These are phyloP conservation scores for Limnomonas spitsbergensis DNA, from an alignment of 139 green algal genomes.

Conservation along the genomic window DNA sequence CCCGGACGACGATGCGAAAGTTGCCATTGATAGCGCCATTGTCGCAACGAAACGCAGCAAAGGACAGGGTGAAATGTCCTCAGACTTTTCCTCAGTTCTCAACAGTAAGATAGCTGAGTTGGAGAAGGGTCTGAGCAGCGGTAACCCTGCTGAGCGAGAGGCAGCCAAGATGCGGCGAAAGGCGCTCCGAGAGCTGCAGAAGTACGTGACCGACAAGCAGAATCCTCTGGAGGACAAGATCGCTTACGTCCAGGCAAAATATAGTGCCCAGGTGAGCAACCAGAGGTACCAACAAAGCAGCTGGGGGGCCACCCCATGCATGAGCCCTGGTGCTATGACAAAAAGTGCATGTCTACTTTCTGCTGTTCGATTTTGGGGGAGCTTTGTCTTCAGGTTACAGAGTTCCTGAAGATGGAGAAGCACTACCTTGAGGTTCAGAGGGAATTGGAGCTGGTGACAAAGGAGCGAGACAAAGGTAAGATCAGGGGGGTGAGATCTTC, in stretches of 20 bases:
- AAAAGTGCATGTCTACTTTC: too few relatives aligned
- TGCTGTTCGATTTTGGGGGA: too few relatives aligned
- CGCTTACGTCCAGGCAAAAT: conserved; percentile 32
- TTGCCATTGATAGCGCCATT: background rate
- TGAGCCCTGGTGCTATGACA: too few relatives aligned
- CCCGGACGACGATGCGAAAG: background rate
- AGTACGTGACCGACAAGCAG: conserved; percentile 24
- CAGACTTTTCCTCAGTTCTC: background rate
- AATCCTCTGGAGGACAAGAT: conserved; percentile 37
- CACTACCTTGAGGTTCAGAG: conserved; percentile 29
- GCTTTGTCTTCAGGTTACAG: conserved; percentile 22
- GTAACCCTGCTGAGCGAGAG: conserved; percentile 24
- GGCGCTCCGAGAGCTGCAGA: conserved; percentile 36
- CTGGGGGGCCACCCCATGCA: too few relatives aligned
- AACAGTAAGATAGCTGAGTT: conserved; percentile 10
- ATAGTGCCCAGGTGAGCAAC: conserved; percentile 33
- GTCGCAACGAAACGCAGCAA: background rate
- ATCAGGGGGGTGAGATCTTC: background rate
- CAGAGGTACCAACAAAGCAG: too few relatives aligned
- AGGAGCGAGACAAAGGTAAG: conserved; percentile 41
- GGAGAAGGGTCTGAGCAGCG: conserved; percentile 4
- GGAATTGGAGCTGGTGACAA: conserved; percentile 19
- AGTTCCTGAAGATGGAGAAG: conserved; percentile 34
- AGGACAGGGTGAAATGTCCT: background rate
- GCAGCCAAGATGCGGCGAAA: conserved; percentile 34